Percentiles rank a stretch among this genome's conserved stretches.
These are phyloP conservation scores for Beta corolliflora DNA, from an alignment of 179 eudicot genomes.

Conservation along the genomic window DNA sequence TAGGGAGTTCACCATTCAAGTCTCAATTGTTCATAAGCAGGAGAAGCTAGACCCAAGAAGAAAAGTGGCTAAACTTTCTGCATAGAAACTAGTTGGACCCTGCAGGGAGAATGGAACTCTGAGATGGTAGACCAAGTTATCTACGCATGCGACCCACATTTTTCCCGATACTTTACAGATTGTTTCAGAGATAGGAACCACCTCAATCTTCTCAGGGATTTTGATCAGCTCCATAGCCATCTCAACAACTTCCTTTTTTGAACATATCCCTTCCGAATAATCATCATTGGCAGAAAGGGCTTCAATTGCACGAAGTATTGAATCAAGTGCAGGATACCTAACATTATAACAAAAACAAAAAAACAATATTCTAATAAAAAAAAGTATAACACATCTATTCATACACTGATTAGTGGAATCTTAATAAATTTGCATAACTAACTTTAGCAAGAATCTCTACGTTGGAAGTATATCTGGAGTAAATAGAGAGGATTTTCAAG, in stretches of 20 bases:
- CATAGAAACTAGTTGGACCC: not conserved
- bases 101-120: conserved; percentile 9
- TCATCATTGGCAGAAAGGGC: conserved; percentile 71
- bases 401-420: not conserved
- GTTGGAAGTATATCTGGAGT: not conserved
- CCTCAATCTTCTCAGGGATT: conserved; percentile 88
- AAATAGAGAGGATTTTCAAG: not conserved
- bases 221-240: conserved; percentile 68
- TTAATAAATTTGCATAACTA: not conserved
- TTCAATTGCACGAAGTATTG: conserved; percentile 79
- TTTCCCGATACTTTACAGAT: not conserved
- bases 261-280: conserved; percentile 65
- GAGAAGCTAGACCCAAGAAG: not conserved
- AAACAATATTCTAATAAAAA: not conserved
- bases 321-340: conserved; percentile 80
- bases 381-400: not conserved
- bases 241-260: conserved; percentile 58
- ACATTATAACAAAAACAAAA: conserved; percentile 1
- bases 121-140: not conserved
- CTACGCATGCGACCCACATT: not conserved
- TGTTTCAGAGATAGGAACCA: conserved; percentile 19
- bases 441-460: not conserved
- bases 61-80: not conserved
- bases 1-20: not conserved
- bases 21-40: not conserved